A percentile compares a stretch with the other conserved stretches of the same genome.
These are phyloP conservation scores for Aspergillus felis DNA, from an alignment of 2,329 filamentous ascomycete genomes.

Conservation along the genomic window DNA sequence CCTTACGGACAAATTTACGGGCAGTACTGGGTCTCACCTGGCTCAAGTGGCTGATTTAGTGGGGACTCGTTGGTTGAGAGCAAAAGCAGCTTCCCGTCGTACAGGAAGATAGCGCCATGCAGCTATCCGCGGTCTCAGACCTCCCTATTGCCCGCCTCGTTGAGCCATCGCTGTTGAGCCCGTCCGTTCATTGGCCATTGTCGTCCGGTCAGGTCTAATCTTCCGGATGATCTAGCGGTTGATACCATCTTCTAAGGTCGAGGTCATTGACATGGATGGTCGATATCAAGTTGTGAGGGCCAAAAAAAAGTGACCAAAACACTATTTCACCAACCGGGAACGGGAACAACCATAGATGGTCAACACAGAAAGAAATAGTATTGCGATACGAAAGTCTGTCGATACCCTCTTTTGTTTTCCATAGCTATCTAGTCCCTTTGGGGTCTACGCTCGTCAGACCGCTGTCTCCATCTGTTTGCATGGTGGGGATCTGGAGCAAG, in stretches of 20 bases:
- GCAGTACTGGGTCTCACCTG: conserved; percentile 6
- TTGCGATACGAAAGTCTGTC: conserved; percentile 10
- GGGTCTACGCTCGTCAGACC: conserved; percentile 12
- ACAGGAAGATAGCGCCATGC: conserved; percentile 27
- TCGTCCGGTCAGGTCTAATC: conserved; percentile 15
- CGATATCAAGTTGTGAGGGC: conserved; percentile 5
- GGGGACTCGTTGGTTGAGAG: conserved; percentile 20
- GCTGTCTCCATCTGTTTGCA: conserved; percentile 27
- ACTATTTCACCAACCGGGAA: conserved; percentile 4
- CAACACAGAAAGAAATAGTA: conserved; percentile 1
- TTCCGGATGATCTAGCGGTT: conserved; percentile 19
- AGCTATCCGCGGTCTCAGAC: conserved; percentile 32
- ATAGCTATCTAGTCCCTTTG: conserved; percentile 4
- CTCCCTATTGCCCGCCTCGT: conserved; percentile 24
- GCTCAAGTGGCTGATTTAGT: conserved; percentile 11
- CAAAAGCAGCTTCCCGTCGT: conserved; percentile 23
- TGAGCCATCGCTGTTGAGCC: conserved; percentile 13
- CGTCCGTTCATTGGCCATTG: conserved; percentile 20
- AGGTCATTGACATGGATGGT: conserved; percentile 13
- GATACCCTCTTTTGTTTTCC: conserved; percentile 5
- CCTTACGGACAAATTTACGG: conserved; percentile 4
- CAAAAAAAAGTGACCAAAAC: neutral
- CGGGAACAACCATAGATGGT: neutral
- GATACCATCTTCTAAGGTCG: conserved; percentile 11
- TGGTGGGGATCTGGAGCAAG: conserved; percentile 11